Base-by-base conservation (phyloP, 2,329 filamentous ascomycete species). In the Fusarium fujikuroi region DNA sequence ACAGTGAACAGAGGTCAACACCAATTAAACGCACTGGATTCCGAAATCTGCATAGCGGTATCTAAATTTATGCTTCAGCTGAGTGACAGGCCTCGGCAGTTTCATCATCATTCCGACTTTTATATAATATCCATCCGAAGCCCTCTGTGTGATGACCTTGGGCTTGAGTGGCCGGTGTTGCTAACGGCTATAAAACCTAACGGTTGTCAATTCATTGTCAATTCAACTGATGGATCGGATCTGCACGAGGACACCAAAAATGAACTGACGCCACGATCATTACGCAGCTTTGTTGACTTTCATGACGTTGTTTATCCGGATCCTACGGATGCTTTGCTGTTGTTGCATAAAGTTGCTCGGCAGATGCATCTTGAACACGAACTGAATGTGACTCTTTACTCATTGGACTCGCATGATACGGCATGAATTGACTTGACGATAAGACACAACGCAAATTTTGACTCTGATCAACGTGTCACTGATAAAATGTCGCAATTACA, bases 41-140 rank as follows among this genome's bases (percentile, higher is more conserved):
- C 40, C 39, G 47, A 59, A 53, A 61, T 52, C 40, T 43, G 36
- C 40, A 58, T 58, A 36, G 23, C 19, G 30, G 54, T 49, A 49
- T 69, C 52, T 69, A 59, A 36, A 50, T 43, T 60, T 57, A 64
- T 63, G 37, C 60, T 66, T 53, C 68, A 70, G 68, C 71, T 75
- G 62, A 68, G 58, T 40, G 50, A 56, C 40, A 59, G 59, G 52
- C 37, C 57, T 62, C 60, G 34, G 52, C 39, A 66, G 49, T 50
- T 65, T 50, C 39, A 37, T 42, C 21, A 39, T 18, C 19, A 39
- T 25, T 30, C 30, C 28, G 30, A 49, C 34, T 65, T 34, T 39
- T 62, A 61, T 39, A 46, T 46, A 39, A 46, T n/a, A 23, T 47
- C n/a, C 50, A 37, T 66, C n/a, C 21, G 28, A 42, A 43, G 46